Conservation (phyloP, 169 alveolate species). For the Plasmodium reichenowi region DNA sequence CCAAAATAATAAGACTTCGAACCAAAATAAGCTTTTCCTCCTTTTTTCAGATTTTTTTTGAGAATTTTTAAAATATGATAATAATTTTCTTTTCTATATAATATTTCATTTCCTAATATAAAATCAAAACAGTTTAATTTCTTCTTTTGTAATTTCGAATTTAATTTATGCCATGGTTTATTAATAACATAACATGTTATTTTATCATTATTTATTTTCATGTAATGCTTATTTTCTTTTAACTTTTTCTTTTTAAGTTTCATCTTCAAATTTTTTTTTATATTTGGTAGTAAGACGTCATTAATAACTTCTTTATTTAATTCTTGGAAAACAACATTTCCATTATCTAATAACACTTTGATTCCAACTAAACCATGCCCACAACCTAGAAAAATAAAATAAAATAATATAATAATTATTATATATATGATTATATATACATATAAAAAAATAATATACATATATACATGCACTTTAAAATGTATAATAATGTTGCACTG, state of each 20-base stretch:
- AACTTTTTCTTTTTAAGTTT: constrained; percentile 48
- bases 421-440: not conserved
- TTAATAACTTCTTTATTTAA: constrained; percentile 64
- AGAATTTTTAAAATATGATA: constrained; percentile 32
- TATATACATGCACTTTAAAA: not conserved
- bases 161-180: constrained; percentile 62
- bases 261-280: constrained; percentile 40
- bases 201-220: constrained; percentile 31
- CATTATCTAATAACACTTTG: constrained; percentile 31
- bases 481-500: too few species aligned
- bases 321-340: constrained; percentile 71
- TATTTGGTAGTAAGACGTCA: constrained; percentile 69
- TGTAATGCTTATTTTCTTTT: constrained; percentile 18
- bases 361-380: constrained; percentile 68
- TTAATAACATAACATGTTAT: constrained; percentile 34
- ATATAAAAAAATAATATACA: not conserved
- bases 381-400: constrained; percentile 33
- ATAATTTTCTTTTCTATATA: constrained; percentile 75
- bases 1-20: constrained; percentile 74
- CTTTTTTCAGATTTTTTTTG: constrained; percentile 14
- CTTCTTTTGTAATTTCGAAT: constrained; percentile 28
- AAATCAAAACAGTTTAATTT: constrained; percentile 53
- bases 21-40: constrained; percentile 70
- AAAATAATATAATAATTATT: not conserved
- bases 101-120: constrained; percentile 72